Conservation (phyloP, 2,329 filamentous ascomycete genomes). For the Epichloe hybrida region DNA sequence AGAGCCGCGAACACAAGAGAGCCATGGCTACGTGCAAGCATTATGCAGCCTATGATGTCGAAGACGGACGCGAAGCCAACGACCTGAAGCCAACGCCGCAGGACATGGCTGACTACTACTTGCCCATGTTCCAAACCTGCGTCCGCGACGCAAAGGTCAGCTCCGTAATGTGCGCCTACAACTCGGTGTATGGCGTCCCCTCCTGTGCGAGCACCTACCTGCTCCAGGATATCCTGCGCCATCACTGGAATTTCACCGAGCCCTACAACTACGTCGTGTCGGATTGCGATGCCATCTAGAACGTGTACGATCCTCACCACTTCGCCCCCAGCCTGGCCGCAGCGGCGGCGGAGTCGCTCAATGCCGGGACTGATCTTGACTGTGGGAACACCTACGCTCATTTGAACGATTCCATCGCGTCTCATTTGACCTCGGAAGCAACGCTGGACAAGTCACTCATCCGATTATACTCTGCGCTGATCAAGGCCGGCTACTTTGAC, state of each 20-base stretch:
- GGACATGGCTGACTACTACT: constrained; percentile 55
- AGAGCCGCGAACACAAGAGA: constrained; percentile 13
- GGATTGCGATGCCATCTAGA: constrained; percentile 50
- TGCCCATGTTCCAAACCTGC: constrained; percentile 52
- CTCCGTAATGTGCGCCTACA: constrained; percentile 51
- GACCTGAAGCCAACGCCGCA: constrained; percentile 44
- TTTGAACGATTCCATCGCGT: constrained; percentile 21
- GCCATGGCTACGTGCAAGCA: constrained; percentile 47
- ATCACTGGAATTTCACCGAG: constrained; percentile 51
- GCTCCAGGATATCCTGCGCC: constrained; percentile 46
- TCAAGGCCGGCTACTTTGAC: constrained; percentile 46
- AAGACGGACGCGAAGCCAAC: constrained; percentile 38
- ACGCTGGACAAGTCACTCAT: constrained; percentile 8
- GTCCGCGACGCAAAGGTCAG: constrained; percentile 41
- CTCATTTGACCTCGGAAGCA: background rate
- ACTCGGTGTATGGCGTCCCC: constrained; percentile 52
- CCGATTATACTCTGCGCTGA: constrained; percentile 39
- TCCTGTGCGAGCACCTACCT: constrained; percentile 51
- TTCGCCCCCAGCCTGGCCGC: constrained; percentile 22
- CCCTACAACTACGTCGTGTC: constrained; percentile 49
- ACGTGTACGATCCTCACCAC: constrained; percentile 35
- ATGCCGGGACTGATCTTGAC: constrained; percentile 18
- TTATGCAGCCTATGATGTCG: constrained; percentile 44
- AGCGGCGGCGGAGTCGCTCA: constrained; percentile 20
- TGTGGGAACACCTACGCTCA: constrained; percentile 12